phyloP scores from a whole-genome alignment of 495 filamentous ascomycete species.

The Aspergillus carlsbadensis region DNA sequence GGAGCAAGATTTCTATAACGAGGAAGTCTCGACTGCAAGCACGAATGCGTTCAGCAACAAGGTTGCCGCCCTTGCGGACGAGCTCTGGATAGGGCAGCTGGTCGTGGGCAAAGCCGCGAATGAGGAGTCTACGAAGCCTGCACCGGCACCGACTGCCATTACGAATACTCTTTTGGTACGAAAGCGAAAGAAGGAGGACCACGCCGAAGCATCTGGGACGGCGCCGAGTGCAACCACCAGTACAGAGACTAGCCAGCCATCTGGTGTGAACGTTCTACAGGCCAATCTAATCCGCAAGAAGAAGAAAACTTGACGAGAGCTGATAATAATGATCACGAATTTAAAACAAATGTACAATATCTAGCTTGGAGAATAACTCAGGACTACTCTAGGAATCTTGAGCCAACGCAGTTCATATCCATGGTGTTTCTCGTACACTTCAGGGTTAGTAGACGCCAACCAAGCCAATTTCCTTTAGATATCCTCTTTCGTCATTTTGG shows the following conservation, averaged over 20 bases:
- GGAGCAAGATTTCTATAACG: slow-evolving; percentile 77
- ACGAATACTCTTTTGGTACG: slow-evolving; percentile 49
- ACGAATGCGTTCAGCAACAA: slow-evolving; percentile 72
- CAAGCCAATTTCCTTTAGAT: too few species aligned
- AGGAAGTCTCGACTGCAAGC: slow-evolving; percentile 64
- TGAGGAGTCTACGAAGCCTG: slow-evolving; percentile 26
- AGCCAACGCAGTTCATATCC: too few species aligned
- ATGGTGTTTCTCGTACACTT: too few species aligned
- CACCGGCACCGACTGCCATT: slow-evolving; percentile 34
- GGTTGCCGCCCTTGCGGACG: slow-evolving; percentile 50
- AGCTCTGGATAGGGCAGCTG: slow-evolving; percentile 54
- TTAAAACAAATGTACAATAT: not conserved
- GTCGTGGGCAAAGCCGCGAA: slow-evolving; percentile 47
- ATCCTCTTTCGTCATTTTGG: too few species aligned
- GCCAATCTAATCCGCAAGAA: slow-evolving; percentile 65
- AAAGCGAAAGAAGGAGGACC: slow-evolving; percentile 52
- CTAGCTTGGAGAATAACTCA: not conserved
- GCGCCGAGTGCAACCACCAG: slow-evolving; percentile 19
- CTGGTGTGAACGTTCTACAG: slow-evolving; percentile 57
- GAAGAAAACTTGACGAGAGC: slow-evolving; percentile 42
- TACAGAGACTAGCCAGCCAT: slow-evolving; percentile 18
- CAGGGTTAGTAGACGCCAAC: too few species aligned
- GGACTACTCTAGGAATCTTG: too few species aligned
- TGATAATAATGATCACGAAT: slow-evolving; percentile 7
- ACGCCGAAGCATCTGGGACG: slow-evolving; percentile 20